phyloP scores from a whole-genome alignment of 169 alveolate genomes.

The Plasmodium vivax region DNA sequence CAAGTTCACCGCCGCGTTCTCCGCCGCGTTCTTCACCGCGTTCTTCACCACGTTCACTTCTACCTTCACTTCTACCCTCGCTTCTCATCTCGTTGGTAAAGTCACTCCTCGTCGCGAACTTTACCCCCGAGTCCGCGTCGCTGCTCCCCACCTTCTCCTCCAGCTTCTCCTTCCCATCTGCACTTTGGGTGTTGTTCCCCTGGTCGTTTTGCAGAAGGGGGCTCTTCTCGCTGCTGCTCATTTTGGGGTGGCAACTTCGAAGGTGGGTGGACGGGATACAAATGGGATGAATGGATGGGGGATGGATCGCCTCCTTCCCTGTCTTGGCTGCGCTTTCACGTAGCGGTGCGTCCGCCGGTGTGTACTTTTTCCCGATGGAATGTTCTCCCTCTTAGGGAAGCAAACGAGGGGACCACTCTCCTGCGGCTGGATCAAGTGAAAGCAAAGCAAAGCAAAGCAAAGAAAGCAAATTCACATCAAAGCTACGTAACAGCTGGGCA shows the following conservation, averaged over 20 bases:
- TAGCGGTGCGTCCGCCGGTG: neutral
- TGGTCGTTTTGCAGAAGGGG: neutral
- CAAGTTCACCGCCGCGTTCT: too few species aligned
- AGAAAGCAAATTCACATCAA: too few species aligned
- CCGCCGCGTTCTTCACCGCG: too few species aligned
- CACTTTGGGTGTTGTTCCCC: neutral
- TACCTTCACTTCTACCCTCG: neutral
- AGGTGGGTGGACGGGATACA: neutral
- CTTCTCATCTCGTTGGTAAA: neutral
- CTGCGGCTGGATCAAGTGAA: neutral
- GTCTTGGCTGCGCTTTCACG: neutral
- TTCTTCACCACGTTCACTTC: too few species aligned
- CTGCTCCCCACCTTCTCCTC: neutral
- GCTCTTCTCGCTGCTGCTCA: neutral
- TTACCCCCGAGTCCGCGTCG: neutral
- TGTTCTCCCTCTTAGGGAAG: neutral
- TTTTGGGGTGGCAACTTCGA: neutral
- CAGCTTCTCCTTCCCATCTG: neutral
- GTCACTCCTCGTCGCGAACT: neutral
- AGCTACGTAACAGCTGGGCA: too few species aligned
- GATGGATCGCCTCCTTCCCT: neutral
- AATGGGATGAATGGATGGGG: too few species aligned
- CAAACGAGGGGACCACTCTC: neutral
- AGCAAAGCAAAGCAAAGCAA: neutral
- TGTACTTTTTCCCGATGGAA: neutral